These are phyloP conservation scores for Xylariales sp. DNA, from an alignment of 2,329 filamentous ascomycete species.

Conservation along the genomic window DNA sequence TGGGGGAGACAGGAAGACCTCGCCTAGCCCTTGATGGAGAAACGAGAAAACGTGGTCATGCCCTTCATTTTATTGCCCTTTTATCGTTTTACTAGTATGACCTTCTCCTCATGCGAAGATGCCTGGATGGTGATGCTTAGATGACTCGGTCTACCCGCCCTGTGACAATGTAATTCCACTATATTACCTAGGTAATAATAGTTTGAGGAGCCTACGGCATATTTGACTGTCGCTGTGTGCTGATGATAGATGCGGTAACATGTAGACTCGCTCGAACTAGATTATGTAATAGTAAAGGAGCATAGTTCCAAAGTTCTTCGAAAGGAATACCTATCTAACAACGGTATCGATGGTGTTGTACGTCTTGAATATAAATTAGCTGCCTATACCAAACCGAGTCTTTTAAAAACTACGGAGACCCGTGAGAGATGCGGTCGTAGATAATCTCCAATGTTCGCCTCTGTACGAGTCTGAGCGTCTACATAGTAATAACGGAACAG, in stretches of 20 bases:
- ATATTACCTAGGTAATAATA: too few species aligned
- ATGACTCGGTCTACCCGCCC: background rate
- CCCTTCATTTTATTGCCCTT: background rate
- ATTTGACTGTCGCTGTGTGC: background rate
- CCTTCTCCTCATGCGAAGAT: background rate
- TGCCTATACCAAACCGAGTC: background rate
- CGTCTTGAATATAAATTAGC: background rate
- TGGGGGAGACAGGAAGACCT: background rate
- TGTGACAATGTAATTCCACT: background rate
- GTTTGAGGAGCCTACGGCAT: background rate
- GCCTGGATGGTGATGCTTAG: too few species aligned
- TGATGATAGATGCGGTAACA: conserved; percentile 1
- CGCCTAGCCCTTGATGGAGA: conserved; percentile 8
- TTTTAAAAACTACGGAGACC: background rate
- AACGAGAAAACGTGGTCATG: conserved; percentile 4
- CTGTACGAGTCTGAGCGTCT: too few species aligned
- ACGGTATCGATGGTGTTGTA: background rate
- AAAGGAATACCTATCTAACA: background rate
- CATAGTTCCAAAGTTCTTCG: background rate
- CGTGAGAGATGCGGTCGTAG: too few species aligned
- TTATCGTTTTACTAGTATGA: background rate
- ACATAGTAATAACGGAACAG: background rate
- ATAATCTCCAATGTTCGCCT: background rate
- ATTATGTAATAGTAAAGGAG: too few species aligned
- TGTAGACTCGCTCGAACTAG: background rate